Conservation (phyloP, 2,329 filamentous ascomycete genomes). For the Botrytis galanthina region DNA sequence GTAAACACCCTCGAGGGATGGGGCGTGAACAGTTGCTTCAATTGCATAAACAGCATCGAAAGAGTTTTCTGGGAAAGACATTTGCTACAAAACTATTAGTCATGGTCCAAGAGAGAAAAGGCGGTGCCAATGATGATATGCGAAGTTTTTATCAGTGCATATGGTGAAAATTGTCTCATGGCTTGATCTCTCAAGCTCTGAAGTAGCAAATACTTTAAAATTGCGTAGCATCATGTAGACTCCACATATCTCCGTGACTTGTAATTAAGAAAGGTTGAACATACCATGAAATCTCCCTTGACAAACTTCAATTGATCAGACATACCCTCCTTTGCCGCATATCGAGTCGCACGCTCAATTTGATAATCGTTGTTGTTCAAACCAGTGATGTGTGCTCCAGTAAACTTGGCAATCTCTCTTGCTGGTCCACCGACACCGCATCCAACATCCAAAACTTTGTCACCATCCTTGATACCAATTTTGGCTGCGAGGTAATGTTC, state of each 20-base stretch:
- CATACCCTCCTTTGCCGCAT: constrained; percentile 79
- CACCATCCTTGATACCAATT: constrained; percentile 80
- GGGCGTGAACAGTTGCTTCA: constrained; percentile 94
- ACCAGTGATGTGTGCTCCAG: constrained; percentile 82
- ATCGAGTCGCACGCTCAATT: constrained; percentile 86
- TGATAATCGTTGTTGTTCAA: constrained; percentile 99
- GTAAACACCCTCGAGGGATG: constrained; percentile 87
- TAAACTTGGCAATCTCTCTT: constrained; percentile 94
- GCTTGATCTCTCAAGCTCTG: constrained; percentile 10
- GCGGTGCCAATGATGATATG: neutral
- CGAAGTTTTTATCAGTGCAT: neutral
- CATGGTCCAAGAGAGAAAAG: neutral
- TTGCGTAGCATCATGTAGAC: constrained; percentile 11
- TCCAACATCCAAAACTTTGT: constrained; percentile 92
- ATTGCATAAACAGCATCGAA: constrained; percentile 98
- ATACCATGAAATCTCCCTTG: constrained; percentile 94
- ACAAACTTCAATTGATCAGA: constrained; percentile 77
- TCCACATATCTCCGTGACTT: neutral
- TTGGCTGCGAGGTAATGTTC: constrained; percentile 95
- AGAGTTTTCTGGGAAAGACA: constrained; percentile 86
- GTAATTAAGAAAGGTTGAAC: constrained; percentile 21
- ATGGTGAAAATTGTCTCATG: constrained; percentile 12
- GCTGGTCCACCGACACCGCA: constrained; percentile 96
- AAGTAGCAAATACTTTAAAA: constrained; percentile 14
- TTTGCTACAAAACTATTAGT: constrained; percentile 59